Evolutionary conservation across 2,329 filamentous ascomycete genomes (phyloP), one percentile per base, ranked within the genome.

Genomic region (Colletotrichum tropicicola): DNA sequence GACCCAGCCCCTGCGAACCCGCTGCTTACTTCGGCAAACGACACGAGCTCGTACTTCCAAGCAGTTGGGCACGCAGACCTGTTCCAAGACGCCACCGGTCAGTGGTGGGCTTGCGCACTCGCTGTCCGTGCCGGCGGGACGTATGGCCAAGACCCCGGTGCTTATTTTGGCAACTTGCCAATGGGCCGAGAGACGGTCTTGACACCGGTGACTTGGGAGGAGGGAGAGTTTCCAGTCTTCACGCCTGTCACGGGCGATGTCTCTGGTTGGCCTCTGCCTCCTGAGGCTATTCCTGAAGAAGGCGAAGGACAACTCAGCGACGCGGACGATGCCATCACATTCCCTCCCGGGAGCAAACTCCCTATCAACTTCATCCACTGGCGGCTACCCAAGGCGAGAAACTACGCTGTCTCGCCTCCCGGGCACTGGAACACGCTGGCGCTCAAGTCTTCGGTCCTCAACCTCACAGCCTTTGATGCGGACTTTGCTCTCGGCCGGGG

Each of bases 361-460:
- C 86, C 87, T 3, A 76, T 77, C 0, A 84, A 89, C 69, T 85
- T 89, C 67, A 80, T 85, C 1, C 79, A 86, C 77, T 88, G 86
- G 79, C 79, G 88, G 4, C 84, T 81, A 10, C 87, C 86, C 1
- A 76, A 79, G 28, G 69, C 77, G 0, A 74, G 73, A 52, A 79
- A 76, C 64, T 89, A 82, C 75, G 76, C 72, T 1, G 67, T 83
- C 15, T 88, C 82, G 0, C 79, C 79, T 0, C 70, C 68, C 0
- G 79, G 73, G 0, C 79, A 82, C 54, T 74, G 77, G 0, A 74
- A 83, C 66, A 79, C 79, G 0, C 77, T 89, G 0, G 77, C 78
- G 2, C 72, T 89, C 1, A 77, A 67, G 1, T 83, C 86, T 0
- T 86, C 83, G 0, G 74, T 70, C 2, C 74, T 85, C 1, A 87